These are phyloP conservation scores for Xylona heveae DNA, from an alignment of 495 filamentous ascomycete species.

Conservation along the genomic window DNA sequence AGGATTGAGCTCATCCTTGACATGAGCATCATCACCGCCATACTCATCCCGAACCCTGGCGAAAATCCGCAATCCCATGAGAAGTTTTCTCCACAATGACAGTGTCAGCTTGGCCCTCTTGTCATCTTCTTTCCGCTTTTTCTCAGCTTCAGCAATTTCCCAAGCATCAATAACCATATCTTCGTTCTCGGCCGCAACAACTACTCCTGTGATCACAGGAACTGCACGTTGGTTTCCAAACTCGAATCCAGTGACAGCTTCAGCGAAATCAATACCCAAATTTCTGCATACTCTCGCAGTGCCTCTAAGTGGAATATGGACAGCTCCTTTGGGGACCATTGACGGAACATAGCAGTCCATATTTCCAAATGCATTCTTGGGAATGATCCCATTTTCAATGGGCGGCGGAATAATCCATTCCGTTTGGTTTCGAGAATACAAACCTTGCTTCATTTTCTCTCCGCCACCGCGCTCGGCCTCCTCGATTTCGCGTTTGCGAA, in stretches of 20 bases:
- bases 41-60: slow-evolving; percentile 65
- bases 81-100: slow-evolving; percentile 64
- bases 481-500: slow-evolving; percentile 74
- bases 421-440: slow-evolving; percentile 74
- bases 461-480: slow-evolving; percentile 60
- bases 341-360: slow-evolving; percentile 87
- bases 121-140: slow-evolving; percentile 53
- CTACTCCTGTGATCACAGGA: slow-evolving; percentile 75
- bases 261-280: slow-evolving; percentile 72
- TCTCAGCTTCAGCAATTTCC: slow-evolving; percentile 60
- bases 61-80: slow-evolving; percentile 65
- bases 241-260: slow-evolving; percentile 92
- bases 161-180: slow-evolving; percentile 60
- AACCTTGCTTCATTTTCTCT: slow-evolving; percentile 62
- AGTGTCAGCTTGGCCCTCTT: slow-evolving; percentile 60
- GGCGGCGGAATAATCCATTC: slow-evolving; percentile 84
- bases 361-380: slow-evolving; percentile 89
- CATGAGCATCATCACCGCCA: slow-evolving; percentile 21
- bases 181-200: slow-evolving; percentile 63
- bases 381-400: slow-evolving; percentile 63
- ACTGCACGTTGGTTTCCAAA: slow-evolving; percentile 86
- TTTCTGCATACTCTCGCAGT: slow-evolving; percentile 61
- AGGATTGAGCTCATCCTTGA: slow-evolving; percentile 20
- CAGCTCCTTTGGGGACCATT: slow-evolving; percentile 73
- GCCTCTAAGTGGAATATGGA: slow-evolving; percentile 62